phyloP scores from a whole-genome alignment of 768 basidiomycete genomes.

The Mycena venus region DNA sequence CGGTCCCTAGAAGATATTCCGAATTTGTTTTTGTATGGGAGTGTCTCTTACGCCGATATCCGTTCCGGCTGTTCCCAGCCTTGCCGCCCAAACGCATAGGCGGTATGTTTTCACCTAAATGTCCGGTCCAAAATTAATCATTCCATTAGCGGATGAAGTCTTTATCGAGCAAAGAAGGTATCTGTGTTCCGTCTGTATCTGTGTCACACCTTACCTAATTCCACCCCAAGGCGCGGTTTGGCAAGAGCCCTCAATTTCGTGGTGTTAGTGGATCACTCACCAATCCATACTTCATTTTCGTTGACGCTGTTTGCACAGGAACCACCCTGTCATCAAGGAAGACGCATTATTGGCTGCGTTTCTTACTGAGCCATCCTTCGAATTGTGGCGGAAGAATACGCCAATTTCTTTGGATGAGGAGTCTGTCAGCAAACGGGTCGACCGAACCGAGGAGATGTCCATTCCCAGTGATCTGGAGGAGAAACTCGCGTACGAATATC shows the following conservation, averaged over 20 bases:
- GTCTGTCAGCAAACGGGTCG: slow-evolving; percentile 81
- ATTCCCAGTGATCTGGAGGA: slow-evolving; percentile 95
- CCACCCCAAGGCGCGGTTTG: slow-evolving; percentile 75
- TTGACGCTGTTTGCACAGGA: slow-evolving; percentile 58
- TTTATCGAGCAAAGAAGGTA: slow-evolving; percentile 94
- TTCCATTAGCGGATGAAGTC: slow-evolving; percentile 79
- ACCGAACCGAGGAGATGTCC: slow-evolving; percentile 88
- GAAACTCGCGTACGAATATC: slow-evolving; percentile 75
- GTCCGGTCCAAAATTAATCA: background rate
- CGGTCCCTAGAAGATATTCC: slow-evolving; percentile 90
- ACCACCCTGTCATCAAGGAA: slow-evolving; percentile 92
- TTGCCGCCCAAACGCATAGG: slow-evolving; percentile 95
- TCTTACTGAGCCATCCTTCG: slow-evolving; percentile 86
- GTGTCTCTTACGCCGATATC: slow-evolving; percentile 86
- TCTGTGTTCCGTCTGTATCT: background rate
- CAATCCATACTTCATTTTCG: background rate
- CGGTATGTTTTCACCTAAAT: slow-evolving; percentile 63
- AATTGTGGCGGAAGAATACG: slow-evolving; percentile 88
- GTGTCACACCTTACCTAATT: slow-evolving; percentile 8
- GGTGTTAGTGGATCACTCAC: slow-evolving; percentile 59
- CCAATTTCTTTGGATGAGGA: slow-evolving; percentile 89
- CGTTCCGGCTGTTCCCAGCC: slow-evolving; percentile 89
- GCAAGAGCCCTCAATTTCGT: slow-evolving; percentile 84
- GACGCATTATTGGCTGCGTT: slow-evolving; percentile 88
- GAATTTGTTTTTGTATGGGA: slow-evolving; percentile 96